Conservation (phyloP, 352 stramenopile species). For the Phytophthora fragariae region DNA sequence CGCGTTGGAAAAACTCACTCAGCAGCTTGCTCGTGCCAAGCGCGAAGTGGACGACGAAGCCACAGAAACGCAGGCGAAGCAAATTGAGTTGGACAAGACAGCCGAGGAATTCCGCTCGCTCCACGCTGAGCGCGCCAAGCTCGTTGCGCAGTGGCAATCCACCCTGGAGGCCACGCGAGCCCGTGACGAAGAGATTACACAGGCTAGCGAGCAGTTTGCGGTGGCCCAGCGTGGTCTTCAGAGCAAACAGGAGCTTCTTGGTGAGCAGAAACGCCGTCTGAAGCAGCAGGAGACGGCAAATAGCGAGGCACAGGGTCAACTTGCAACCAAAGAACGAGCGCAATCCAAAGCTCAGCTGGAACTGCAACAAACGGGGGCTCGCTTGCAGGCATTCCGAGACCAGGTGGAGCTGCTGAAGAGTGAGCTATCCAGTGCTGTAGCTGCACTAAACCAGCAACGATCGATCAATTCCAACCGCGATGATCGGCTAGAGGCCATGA, state of each 20-base stretch:
- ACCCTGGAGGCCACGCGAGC: slow-evolving; percentile 94
- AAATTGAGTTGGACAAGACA: slow-evolving; percentile 97
- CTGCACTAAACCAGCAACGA: slow-evolving; percentile 83
- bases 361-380: slow-evolving; percentile 57
- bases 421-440: slow-evolving; percentile 89
- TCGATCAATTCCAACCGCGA: slow-evolving; percentile 78
- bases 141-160: slow-evolving; percentile 96
- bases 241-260: slow-evolving; percentile 75
- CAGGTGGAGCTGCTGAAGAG: slow-evolving; percentile 94
- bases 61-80: slow-evolving; percentile 95
- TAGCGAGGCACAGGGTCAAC: slow-evolving; percentile 75
- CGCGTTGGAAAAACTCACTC: slow-evolving; percentile 94
- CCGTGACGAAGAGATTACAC: slow-evolving; percentile 94
- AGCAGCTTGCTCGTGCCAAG: slow-evolving; percentile 82
- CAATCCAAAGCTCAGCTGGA: slow-evolving; percentile 80
- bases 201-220: slow-evolving; percentile 91
- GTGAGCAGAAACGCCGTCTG: slow-evolving; percentile 79
- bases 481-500: slow-evolving; percentile 82
- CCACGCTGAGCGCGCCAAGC: slow-evolving; percentile 93
- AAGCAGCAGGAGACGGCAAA: slow-evolving; percentile 91
- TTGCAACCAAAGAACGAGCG: slow-evolving; percentile 72
- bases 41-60: slow-evolving; percentile 79
- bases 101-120: slow-evolving; percentile 94
- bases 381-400: slow-evolving; percentile 86
- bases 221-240: slow-evolving; percentile 57